Conservation (phyloP, 768 basidiomycete genomes). For the Hypholoma fasciculare region DNA sequence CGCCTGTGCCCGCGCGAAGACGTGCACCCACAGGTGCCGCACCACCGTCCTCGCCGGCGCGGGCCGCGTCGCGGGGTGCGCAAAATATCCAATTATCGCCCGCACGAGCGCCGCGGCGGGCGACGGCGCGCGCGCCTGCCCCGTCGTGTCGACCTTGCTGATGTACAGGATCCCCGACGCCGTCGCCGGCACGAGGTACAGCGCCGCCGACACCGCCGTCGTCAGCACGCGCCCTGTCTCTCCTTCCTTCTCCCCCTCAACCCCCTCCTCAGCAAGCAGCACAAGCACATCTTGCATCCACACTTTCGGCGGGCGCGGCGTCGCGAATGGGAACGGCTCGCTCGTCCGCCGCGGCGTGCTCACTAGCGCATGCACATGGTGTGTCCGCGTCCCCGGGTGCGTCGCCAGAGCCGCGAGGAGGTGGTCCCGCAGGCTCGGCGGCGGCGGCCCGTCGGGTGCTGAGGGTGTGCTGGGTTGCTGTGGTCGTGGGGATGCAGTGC, state of each 20-base stretch:
- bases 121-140: conserved; percentile 62
- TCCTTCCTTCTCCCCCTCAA: conserved; percentile 1
- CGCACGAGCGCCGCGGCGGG: conserved; percentile 72
- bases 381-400: conserved; percentile 67
- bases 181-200: conserved; percentile 75
- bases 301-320: conserved; percentile 55
- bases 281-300: conserved; percentile 79
- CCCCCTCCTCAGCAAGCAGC: conserved; percentile 64
- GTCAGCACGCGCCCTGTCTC: conserved; percentile 58
- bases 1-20: conserved; percentile 87
- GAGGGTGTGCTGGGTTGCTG: not conserved
- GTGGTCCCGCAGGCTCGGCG: conserved; percentile 50
- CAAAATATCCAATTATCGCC: conserved; percentile 64
- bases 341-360: conserved; percentile 67
- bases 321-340: conserved; percentile 74
- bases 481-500: not conserved
- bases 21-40: conserved; percentile 72
- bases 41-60: conserved; percentile 46
- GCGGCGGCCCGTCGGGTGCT: not conserved
- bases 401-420: conserved; percentile 55
- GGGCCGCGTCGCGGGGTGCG: conserved; percentile 63
- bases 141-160: conserved; percentile 93
- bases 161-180: conserved; percentile 79
- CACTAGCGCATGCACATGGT: conserved; percentile 76
- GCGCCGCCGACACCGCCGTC: conserved; percentile 73